These are phyloP conservation scores for Penicillium expansum DNA, from an alignment of 2,329 filamentous ascomycete genomes.

Conservation along the genomic window DNA sequence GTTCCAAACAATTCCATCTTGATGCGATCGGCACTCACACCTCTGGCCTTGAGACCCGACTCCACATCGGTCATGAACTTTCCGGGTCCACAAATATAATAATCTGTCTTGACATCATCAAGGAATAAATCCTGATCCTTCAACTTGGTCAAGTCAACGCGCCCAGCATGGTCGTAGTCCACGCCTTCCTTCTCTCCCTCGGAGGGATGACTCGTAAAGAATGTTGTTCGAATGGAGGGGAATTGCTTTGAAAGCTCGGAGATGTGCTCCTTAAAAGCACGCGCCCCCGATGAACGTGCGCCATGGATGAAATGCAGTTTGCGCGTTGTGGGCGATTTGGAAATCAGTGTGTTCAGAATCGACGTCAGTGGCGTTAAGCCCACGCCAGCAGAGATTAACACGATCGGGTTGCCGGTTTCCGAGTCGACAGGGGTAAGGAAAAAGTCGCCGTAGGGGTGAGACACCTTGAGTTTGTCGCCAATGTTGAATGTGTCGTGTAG, in stretches of 20 bases:
- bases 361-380: slow-evolving; percentile 60
- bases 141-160: slow-evolving; percentile 58
- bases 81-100: slow-evolving; percentile 70
- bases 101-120: slow-evolving; percentile 56
- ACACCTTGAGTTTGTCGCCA: slow-evolving; percentile 63
- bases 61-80: slow-evolving; percentile 65
- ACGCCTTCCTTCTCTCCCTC: slow-evolving; percentile 50
- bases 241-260: slow-evolving; percentile 44
- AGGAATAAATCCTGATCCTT: slow-evolving; percentile 57
- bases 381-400: slow-evolving; percentile 62
- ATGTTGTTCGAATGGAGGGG: slow-evolving; percentile 51
- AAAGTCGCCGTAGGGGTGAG: slow-evolving; percentile 65
- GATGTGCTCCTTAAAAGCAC: slow-evolving; percentile 56
- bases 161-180: slow-evolving; percentile 60
- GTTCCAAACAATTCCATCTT: slow-evolving; percentile 69
- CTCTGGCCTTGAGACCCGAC: slow-evolving; percentile 52
- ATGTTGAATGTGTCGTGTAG: slow-evolving; percentile 61
- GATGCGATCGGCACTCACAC: slow-evolving; percentile 59
- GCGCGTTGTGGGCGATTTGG: slow-evolving; percentile 44
- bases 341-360: slow-evolving; percentile 56
- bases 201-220: slow-evolving; percentile 57
- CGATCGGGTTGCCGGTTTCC: slow-evolving; percentile 45
- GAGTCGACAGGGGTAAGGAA: slow-evolving; percentile 46
- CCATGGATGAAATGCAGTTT: slow-evolving; percentile 61
- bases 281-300: slow-evolving; percentile 47